phyloP scores from a whole-genome alignment of 805 yeast genomes.

The Candida quercuum region DNA sequence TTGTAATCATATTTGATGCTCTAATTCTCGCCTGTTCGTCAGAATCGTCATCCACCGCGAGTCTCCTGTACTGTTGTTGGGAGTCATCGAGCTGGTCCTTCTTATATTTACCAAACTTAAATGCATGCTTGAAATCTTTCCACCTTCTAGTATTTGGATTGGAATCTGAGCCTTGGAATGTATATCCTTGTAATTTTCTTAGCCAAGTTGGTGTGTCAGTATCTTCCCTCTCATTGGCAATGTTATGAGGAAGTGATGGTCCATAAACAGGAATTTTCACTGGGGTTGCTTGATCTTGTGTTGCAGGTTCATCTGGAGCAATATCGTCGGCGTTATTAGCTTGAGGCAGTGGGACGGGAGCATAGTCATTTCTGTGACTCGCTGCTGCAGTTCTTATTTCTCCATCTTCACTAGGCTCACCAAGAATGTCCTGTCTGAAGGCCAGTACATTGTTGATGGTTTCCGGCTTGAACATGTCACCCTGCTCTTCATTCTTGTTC shows the following conservation, averaged over 20 bases:
- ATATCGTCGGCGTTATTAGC: neutral
- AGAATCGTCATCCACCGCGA: slow-evolving; percentile 10
- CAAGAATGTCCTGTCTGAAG: slow-evolving; percentile 7
- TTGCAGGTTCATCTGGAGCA: neutral
- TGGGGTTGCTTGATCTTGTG: neutral
- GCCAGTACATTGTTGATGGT: slow-evolving; percentile 8
- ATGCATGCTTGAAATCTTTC: slow-evolving; percentile 24
- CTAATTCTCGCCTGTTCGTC: slow-evolving; percentile 24
- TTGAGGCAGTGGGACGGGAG: neutral
- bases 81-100: too few relatives aligned
- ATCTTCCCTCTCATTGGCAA: slow-evolving; percentile 1
- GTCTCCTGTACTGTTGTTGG: slow-evolving; percentile 2
- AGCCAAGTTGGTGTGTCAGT: slow-evolving; percentile 22
- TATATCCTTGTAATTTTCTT: too few relatives aligned
- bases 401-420: slow-evolving; percentile 9
- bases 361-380: slow-evolving; percentile 16
- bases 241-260: neutral
- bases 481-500: slow-evolving; percentile 9
- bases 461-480: slow-evolving; percentile 10
- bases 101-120: slow-evolving; percentile 18
- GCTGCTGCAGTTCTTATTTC: slow-evolving; percentile 21
- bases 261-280: neutral
- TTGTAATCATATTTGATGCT: slow-evolving; percentile 41
- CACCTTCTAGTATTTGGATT: slow-evolving; percentile 14
- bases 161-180: slow-evolving; percentile 17